Evolutionary conservation across 208 protist genomes (phyloP).

Genomic region (Trypanosoma cruzi): DNA sequence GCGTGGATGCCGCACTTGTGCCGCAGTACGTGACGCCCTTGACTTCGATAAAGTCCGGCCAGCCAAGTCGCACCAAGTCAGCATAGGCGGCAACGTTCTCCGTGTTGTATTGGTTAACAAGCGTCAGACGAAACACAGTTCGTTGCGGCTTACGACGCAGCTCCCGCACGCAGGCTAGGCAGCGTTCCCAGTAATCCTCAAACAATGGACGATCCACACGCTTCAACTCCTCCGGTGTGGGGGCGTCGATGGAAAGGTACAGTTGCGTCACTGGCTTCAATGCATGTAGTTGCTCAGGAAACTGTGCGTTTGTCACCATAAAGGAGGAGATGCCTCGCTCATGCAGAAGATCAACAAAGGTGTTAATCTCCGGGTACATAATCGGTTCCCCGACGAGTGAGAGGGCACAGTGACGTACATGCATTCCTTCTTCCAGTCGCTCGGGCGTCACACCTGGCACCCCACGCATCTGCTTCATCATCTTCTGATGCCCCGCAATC

Average conservation of each 20-base stretch:
- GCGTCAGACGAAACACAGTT: constrained; percentile 96
- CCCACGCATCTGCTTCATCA: constrained; percentile 92
- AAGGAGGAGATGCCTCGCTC: constrained; percentile 91
- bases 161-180: constrained; percentile 85
- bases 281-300: constrained; percentile 80
- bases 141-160: constrained; percentile 89
- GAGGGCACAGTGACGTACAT: constrained; percentile 93
- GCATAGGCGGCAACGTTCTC: constrained; percentile 74
- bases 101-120: constrained; percentile 95
- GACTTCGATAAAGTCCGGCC: constrained; percentile 96
- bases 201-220: constrained; percentile 93
- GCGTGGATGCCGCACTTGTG: constrained; percentile 67
- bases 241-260: constrained; percentile 95
- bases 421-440: constrained; percentile 78
- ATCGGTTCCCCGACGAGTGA: constrained; percentile 97
- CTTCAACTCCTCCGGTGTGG: constrained; percentile 90
- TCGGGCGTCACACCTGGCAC: constrained; percentile 93
- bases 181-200: constrained; percentile 96
- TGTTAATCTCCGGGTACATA: constrained; percentile 96
- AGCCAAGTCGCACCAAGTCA: constrained; percentile 88
- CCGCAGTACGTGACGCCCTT: constrained; percentile 96
- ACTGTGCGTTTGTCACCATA: constrained; percentile 96
- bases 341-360: constrained; percentile 88
- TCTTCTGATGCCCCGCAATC: constrained; percentile 73
- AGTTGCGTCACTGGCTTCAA: constrained; percentile 93